phyloP scores from a whole-genome alignment of 1,139 yeast species.

The Zygosaccharomyces sapae region DNA sequence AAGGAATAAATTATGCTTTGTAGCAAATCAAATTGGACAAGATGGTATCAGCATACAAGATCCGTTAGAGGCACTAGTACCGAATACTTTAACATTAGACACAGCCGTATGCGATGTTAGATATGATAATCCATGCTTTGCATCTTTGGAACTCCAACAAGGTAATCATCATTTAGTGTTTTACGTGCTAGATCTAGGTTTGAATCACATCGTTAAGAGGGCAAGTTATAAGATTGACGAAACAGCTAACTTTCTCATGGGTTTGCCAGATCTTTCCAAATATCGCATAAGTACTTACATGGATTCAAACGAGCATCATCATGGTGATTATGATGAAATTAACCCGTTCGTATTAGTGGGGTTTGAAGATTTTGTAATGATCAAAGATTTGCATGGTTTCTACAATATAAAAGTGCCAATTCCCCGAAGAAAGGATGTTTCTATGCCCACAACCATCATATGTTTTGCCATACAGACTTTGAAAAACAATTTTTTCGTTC shows the following conservation, averaged over 20 bases:
- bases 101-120: constrained; percentile 67
- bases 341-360: constrained; percentile 55
- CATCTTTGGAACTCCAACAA: constrained; percentile 58
- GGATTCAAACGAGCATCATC: constrained; percentile 7
- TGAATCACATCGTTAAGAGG: constrained; percentile 64
- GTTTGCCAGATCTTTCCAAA: constrained; percentile 28
- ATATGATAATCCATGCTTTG: constrained; percentile 79
- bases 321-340: constrained; percentile 43
- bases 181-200: constrained; percentile 82
- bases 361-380: constrained; percentile 44
- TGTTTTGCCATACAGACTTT: constrained; percentile 61
- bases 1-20: constrained; percentile 63
- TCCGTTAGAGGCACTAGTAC: constrained; percentile 65
- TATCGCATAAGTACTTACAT: constrained; percentile 21
- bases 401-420: constrained; percentile 44
- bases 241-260: constrained; percentile 39
- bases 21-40: constrained; percentile 38
- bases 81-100: constrained; percentile 50
- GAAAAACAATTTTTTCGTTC: constrained; percentile 59
- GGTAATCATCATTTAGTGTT: constrained; percentile 45
- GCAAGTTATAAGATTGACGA: constrained; percentile 43
- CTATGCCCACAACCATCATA: constrained; percentile 36
- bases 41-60: constrained; percentile 52
- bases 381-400: constrained; percentile 40
- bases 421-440: constrained; percentile 43